Percentiles rank a stretch among this genome's conserved stretches.
These are phyloP conservation scores for Didymella arachidicola DNA, from an alignment of 2,329 filamentous ascomycete genomes.

Conservation along the genomic window DNA sequence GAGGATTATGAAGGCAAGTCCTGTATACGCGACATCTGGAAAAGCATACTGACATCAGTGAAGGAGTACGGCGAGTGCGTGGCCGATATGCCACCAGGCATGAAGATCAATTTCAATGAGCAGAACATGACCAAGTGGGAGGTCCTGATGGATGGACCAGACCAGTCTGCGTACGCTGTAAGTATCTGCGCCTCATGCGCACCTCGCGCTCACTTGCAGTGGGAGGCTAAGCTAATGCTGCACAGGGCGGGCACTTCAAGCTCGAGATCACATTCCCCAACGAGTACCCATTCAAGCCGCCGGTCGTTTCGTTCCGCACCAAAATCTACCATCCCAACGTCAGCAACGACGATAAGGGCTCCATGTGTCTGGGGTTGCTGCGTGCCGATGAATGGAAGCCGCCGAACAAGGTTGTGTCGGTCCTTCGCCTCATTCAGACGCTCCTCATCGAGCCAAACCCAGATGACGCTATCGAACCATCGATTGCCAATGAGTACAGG, in stretches of 20 bases:
- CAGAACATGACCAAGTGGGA: constrained; percentile 73
- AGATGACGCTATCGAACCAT: constrained; percentile 86
- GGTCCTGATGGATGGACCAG: constrained; percentile 70
- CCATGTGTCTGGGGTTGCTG: constrained; percentile 84
- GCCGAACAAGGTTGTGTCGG: constrained; percentile 74
- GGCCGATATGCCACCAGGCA: constrained; percentile 46
- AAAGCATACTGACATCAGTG: constrained; percentile 20
- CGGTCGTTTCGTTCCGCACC: constrained; percentile 78
- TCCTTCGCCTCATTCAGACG: constrained; percentile 77
- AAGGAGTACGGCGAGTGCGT: constrained; percentile 50
- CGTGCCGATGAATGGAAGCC: constrained; percentile 93
- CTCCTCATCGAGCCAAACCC: constrained; percentile 83
- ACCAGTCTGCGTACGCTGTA: constrained; percentile 71
- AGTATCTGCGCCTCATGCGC: constrained; percentile 31
- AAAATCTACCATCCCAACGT: constrained; percentile 97
- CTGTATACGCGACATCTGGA: not conserved
- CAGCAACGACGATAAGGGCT: constrained; percentile 83
- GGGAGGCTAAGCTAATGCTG: constrained; percentile 20
- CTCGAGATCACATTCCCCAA: constrained; percentile 75
- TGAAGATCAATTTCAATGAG: constrained; percentile 62
- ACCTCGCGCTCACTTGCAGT: constrained; percentile 4
- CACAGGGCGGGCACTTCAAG: constrained; percentile 74
- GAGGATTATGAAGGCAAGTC: constrained; percentile 55
- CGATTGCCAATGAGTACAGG: constrained; percentile 85
- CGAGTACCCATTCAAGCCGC: constrained; percentile 91